phyloP scores from a whole-genome alignment of 2,329 filamentous ascomycete species.

The Neonectria punicea region DNA sequence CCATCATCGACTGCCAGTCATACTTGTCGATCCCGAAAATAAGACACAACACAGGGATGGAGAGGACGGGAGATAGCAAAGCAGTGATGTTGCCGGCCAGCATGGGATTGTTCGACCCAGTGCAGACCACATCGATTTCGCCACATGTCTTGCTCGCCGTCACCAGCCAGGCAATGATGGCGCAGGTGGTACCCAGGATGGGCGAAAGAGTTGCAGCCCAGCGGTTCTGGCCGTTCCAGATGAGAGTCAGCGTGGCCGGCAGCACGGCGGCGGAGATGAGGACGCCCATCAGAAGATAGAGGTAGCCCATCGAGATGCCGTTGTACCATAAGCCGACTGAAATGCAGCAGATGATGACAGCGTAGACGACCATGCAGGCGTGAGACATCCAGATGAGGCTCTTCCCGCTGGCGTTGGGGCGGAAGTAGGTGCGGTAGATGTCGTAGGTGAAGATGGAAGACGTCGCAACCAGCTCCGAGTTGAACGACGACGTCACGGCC shows the following conservation, averaged over 20 bases:
- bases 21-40: constrained; percentile 72
- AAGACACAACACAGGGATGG: constrained; percentile 78
- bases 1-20: constrained; percentile 85
- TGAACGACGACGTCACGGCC: constrained; percentile 87
- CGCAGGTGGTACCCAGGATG: constrained; percentile 71
- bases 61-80: constrained; percentile 77
- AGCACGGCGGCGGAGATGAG: constrained; percentile 87
- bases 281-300: constrained; percentile 90
- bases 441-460: constrained; percentile 90
- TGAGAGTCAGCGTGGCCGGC: constrained; percentile 80
- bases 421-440: constrained; percentile 87
- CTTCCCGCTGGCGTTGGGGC: constrained; percentile 78
- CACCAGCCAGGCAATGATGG: constrained; percentile 80
- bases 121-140: constrained; percentile 74
- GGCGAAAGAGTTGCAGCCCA: constrained; percentile 75
- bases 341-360: constrained; percentile 79
- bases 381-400: constrained; percentile 84
- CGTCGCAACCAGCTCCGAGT: constrained; percentile 85
- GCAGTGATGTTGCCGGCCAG: constrained; percentile 86
- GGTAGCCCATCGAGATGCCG: constrained; percentile 85
- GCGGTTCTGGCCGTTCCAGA: constrained; percentile 83
- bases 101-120: constrained; percentile 86
- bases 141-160: constrained; percentile 77
- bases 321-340: constrained; percentile 78
- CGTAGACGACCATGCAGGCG: constrained; percentile 74